These are phyloP conservation scores for Tylopilus plumbeoviolaceoides DNA, from an alignment of 768 basidiomycete genomes.

Conservation along the genomic window DNA sequence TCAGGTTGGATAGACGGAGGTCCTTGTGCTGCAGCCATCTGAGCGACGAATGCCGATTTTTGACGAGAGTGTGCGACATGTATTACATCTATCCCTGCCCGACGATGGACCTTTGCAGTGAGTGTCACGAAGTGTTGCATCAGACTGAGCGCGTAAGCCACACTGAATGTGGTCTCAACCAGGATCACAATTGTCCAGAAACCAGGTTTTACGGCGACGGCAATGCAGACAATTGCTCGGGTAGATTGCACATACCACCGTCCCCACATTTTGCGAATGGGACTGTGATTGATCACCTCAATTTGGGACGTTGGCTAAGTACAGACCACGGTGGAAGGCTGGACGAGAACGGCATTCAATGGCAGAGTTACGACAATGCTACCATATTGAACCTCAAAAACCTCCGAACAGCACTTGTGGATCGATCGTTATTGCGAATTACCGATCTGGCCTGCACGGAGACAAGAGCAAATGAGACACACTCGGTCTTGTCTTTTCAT, in stretches of 20 bases:
- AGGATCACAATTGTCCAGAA: too few relatives aligned
- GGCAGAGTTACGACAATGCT: too few relatives aligned
- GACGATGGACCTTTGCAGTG: too few relatives aligned
- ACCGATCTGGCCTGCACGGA: neutral
- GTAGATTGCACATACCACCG: neutral
- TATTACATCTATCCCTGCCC: too few relatives aligned
- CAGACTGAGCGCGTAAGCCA: too few relatives aligned
- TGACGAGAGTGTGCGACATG: too few relatives aligned
- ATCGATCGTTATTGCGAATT: neutral
- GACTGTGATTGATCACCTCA: neutral
- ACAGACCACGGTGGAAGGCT: neutral
- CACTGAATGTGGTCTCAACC: neutral
- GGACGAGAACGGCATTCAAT: too few relatives aligned
- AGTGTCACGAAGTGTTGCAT: too few relatives aligned
- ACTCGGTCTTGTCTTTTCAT: slow-evolving; percentile 5
- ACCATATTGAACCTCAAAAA: neutral
- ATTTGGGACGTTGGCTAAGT: neutral
- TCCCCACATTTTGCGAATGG: neutral
- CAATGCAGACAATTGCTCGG: neutral
- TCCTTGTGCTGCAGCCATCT: too few relatives aligned
- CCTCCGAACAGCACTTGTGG: too few relatives aligned
- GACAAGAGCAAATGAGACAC: slow-evolving; percentile 21
- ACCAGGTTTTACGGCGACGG: neutral
- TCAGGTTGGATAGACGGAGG: too few relatives aligned
- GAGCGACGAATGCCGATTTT: too few relatives aligned